Evolutionary conservation across 345 rosid species (phyloP), one percentile per base, ranked within the genome.

Genomic region (Ricinus communis): DNA sequence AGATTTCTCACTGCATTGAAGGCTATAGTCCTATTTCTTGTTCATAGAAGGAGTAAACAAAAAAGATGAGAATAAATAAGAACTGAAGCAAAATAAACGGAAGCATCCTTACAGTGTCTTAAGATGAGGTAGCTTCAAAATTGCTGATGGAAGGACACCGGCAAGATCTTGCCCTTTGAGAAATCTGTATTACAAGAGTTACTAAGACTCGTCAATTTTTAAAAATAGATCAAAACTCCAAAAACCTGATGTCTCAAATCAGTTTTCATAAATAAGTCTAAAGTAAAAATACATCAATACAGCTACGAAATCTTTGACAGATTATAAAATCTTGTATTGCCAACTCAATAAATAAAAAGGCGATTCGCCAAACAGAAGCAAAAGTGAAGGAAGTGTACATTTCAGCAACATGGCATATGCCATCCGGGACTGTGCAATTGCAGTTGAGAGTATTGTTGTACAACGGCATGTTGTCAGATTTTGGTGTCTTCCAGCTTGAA

Each of bases 391-490:
- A 38, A 22, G 18, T 66, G 5, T 65, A 75, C 82, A 78, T 61
- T 46, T 66, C 41, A 18, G 55, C 68, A 46, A 81, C 76, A 45
- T 81, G 82, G 65, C 80, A 75, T 27, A 71, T 67, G 40, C 25
- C 73, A 38, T 58, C 67, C 0, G 60, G 46, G 68, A 14, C 46
- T 31, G 79, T 62, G 66, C 77, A 77, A 22, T 63, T 68, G 77
- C 84, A 81, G 57, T 40, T 33, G 66, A 81, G 43, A 36, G 71
- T 65, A 13, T 67, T 74, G 46, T 74, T 77, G 75, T 76, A 77
- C 57, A 5, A 14, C 25, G 52, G 45, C 41, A 0, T n/a, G 3
- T 65, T 38, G 19, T 11, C 14, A 47, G 57, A 24, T 28, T 30
- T 30, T 30, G 57, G 57, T 8, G 69, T 49, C 41, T 50, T 57